Evolutionary conservation across 805 yeast species (phyloP).

Genomic region (Wickerhamiella sorbophila): DNA sequence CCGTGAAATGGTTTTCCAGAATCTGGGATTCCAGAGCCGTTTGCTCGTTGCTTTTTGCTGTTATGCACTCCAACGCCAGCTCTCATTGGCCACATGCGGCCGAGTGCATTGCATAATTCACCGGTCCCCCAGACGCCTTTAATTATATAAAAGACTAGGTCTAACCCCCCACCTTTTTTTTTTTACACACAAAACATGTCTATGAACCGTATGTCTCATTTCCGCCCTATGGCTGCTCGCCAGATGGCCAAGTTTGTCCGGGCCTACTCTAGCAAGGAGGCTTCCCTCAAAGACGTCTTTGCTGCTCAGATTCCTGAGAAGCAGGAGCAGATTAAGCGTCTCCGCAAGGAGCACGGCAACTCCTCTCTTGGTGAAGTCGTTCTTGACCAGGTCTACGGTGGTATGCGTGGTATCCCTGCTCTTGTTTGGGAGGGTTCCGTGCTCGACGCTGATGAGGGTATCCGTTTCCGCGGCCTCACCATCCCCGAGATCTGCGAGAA

Average conservation of each 20-base stretch:
- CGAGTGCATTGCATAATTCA: neutral
- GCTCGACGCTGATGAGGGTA: constrained; percentile 67
- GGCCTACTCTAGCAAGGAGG: constrained; percentile 20
- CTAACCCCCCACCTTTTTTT: neutral
- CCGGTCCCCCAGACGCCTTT: neutral
- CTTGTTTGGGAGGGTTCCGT: constrained; percentile 79
- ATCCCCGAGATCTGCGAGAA: constrained; percentile 64
- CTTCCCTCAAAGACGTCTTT: constrained; percentile 79
- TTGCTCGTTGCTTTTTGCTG: neutral
- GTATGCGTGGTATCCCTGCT: constrained; percentile 80
- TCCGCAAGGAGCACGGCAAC: constrained; percentile 77
- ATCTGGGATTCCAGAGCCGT: too few species aligned
- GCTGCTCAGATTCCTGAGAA: constrained; percentile 84
- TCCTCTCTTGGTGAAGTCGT: constrained; percentile 63
- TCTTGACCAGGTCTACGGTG: constrained; percentile 77
- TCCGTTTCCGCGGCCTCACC: constrained; percentile 72
- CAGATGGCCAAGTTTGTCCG: constrained; percentile 10
- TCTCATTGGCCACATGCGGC: neutral
- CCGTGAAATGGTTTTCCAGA: too few species aligned
- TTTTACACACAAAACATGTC: neutral
- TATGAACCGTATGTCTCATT: neutral
- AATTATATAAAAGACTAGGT: neutral
- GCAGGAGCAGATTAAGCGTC: constrained; percentile 76
- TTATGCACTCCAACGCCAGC: neutral
- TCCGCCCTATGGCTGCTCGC: constrained; percentile 2